Evolutionary conservation across 768 basidiomycete species (phyloP).

Genomic region (Leccinum longicurvipes): DNA sequence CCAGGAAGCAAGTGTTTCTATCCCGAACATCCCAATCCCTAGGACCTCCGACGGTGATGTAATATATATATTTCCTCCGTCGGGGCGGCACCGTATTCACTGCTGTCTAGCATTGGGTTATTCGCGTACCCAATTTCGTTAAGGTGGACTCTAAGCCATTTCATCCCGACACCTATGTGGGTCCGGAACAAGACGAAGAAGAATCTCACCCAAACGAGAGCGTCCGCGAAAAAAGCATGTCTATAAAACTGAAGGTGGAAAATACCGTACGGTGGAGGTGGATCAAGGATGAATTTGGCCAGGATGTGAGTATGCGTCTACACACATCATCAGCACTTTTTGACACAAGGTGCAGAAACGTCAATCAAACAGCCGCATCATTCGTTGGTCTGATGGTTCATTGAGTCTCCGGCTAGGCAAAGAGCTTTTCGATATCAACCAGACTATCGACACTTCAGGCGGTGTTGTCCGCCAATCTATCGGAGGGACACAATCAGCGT

Average conservation of each 20-base stretch:
- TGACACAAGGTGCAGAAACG: constrained; percentile 47
- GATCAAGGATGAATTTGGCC: constrained; percentile 70
- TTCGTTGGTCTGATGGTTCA: constrained; percentile 95
- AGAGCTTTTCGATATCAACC: constrained; percentile 89
- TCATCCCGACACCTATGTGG: constrained; percentile 80
- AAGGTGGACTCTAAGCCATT: constrained; percentile 88
- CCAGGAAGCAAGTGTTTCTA: constrained; percentile 65
- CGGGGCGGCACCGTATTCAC: constrained; percentile 5
- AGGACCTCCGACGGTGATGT: constrained; percentile 81
- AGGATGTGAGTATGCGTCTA: constrained; percentile 57
- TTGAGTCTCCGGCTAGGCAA: constrained; percentile 88
- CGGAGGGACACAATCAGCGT: constrained; percentile 40
- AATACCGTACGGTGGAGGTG: constrained; percentile 97
- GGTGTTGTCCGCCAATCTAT: constrained; percentile 57
- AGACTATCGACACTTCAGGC: constrained; percentile 75
- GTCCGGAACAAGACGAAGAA: constrained; percentile 75
- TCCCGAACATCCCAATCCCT: constrained; percentile 87
- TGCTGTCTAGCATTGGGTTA: constrained; percentile 68
- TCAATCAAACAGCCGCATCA: constrained; percentile 87
- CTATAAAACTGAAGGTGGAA: constrained; percentile 84
- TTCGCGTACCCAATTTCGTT: constrained; percentile 92
- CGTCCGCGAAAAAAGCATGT: constrained; percentile 75
- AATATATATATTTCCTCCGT: constrained; percentile 26
- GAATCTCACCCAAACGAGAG: constrained; percentile 55
- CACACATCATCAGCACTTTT: background rate